Percentiles rank a stretch among this genome's conserved stretches.
phyloP scores from a whole-genome alignment of 331 rosid species.

The Arachis monticola region DNA sequence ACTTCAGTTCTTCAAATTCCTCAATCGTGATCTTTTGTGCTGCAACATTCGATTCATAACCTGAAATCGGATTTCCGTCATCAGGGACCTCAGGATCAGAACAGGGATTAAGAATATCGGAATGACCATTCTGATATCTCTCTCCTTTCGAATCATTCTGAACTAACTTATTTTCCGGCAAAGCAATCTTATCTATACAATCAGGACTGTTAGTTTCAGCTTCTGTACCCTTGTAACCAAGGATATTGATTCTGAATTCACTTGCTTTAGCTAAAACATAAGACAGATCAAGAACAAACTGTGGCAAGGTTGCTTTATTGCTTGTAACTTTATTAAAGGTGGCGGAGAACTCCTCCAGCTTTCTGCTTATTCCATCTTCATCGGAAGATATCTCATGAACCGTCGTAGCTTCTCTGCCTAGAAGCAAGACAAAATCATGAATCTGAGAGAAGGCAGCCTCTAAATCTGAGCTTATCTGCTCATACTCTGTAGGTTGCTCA shows the following conservation, averaged over 20 bases:
- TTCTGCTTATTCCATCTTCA: constrained; percentile 62
- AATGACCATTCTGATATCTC: constrained; percentile 69
- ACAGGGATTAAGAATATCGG: constrained; percentile 60
- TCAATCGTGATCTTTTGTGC: constrained; percentile 64
- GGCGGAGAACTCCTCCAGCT: constrained; percentile 71
- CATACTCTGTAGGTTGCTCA: constrained; percentile 44
- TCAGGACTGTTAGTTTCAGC: constrained; percentile 85
- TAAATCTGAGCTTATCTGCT: constrained; percentile 60
- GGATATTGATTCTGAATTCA: constrained; percentile 76
- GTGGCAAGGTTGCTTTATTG: constrained; percentile 63
- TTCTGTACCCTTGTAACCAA: constrained; percentile 74
- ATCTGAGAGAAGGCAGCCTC: constrained; percentile 79
- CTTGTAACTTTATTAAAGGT: constrained; percentile 57
- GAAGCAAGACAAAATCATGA: constrained; percentile 68
- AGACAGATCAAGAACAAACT: constrained; percentile 80
- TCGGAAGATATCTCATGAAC: constrained; percentile 67
- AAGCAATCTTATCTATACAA: constrained; percentile 95
- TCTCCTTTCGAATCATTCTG: constrained; percentile 60
- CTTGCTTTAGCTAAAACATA: constrained; percentile 73
- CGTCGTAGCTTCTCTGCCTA: constrained; percentile 75
- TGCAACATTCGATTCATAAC: constrained; percentile 55
- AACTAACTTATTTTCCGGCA: constrained; percentile 80
- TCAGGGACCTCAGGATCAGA: constrained; percentile 89
- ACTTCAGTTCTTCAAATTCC: constrained; percentile 72
- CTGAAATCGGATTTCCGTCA: constrained; percentile 71